Conservation (phyloP, 2,329 filamentous ascomycete species). For the Cytospora schulzeri region DNA sequence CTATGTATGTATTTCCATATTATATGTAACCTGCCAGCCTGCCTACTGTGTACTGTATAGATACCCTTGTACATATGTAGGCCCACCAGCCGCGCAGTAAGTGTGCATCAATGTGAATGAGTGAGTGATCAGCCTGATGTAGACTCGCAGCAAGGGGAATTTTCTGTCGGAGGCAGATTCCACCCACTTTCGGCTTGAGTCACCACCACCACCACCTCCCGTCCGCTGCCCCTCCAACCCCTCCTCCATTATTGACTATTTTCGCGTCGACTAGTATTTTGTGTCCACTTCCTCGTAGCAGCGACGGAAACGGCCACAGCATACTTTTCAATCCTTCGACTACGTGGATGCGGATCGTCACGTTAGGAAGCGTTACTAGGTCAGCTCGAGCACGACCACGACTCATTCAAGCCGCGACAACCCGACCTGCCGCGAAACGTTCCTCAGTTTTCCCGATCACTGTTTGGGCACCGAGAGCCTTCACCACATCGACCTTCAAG, state of each 20-base stretch:
- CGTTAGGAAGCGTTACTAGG: conserved; percentile 17
- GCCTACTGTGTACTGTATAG: too few relatives aligned
- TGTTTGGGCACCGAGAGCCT: not conserved
- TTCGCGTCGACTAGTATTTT: not conserved
- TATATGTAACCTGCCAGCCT: too few relatives aligned
- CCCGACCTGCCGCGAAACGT: conserved; percentile 2
- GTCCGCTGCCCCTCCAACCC: conserved; percentile 7
- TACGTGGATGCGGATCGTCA: conserved; percentile 23
- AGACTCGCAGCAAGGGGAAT: conserved; percentile 8
- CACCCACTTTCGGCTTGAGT: conserved; percentile 18
- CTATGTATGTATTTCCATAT: not conserved
- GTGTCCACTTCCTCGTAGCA: conserved; percentile 16
- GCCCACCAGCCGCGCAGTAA: not conserved
- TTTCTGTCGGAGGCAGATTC: conserved; percentile 8
- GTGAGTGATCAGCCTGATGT: conserved; percentile 9
- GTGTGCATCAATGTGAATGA: not conserved
- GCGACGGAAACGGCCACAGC: conserved; percentile 8
- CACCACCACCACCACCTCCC: conserved; percentile 5
- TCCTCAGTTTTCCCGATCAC: not conserved
- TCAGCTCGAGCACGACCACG: conserved; percentile 18
- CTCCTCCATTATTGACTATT: not conserved
- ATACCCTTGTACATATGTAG: not conserved
- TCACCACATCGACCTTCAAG: conserved; percentile 2
- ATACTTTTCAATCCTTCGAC: not conserved
- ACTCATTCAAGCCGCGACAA: conserved; percentile 1